Base-by-base conservation (phyloP, 305 asterid species). In the Ilex paraguariensis region DNA sequence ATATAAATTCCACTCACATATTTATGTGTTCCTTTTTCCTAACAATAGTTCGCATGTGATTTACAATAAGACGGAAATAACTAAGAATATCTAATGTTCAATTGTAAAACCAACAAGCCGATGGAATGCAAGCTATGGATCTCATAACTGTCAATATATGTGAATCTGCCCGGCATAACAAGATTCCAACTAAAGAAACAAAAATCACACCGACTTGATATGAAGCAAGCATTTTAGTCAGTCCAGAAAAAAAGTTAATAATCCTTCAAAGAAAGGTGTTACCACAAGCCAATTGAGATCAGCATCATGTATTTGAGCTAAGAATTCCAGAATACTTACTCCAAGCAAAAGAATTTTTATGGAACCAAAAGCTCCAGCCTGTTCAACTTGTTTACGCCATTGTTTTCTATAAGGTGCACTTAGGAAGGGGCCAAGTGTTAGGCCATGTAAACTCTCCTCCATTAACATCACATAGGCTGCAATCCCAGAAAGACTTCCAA, bases 401-500 rank as follows among this genome's bases (percentile, higher is more conserved):
- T 75, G 81, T 62, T 72, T 77, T 79, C 98, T 82, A 62, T 82
- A 94, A 46, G 73, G 66, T 15, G 77, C 83, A 73, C 69, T 78
- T 50, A 74, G 88, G 68, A 94, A 94, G 36, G 94, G 90, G 50
- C 99, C 99, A 17, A 49, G 70, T 54, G 81, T 75, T 50, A 94
- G 81, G 71, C 98, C 96, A 68, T 82, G 73, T 71, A 94, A 85
- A 76, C 90, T 91, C 86, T 94, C 97, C 84, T 94, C 96, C 87
- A 94, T 76, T 67, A 83, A 82, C 72, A 88, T 48, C 59, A 91
- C 71, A 71, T 91, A 84, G 58, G 86, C 61, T 36, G 90, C 78
- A 61, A 94, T 84, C 68, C 89, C 85, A 58, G 78, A 52, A 76
- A 85, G 84, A 68, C 81, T 79, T 70, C 84, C 94, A 60, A 91